Base-by-base conservation (phyloP, 2,329 filamentous ascomycete species). In the Dothideomycetidae sp. region DNA sequence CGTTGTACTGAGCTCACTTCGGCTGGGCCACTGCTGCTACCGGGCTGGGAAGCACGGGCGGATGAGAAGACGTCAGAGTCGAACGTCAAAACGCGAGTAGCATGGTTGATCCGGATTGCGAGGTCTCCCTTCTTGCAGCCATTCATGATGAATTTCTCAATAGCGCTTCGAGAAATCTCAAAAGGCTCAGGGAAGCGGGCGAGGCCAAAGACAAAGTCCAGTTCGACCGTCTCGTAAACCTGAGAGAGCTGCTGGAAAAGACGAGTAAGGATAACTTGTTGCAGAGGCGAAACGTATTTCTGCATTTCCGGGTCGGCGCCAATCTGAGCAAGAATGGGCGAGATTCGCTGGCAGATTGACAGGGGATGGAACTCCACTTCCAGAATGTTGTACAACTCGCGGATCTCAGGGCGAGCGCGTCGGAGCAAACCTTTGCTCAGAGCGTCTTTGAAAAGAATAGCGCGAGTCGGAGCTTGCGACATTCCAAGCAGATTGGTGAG, bases 71-170 rank as follows among this genome's bases (percentile, higher is more conserved):
- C 85, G 59, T 98, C 90, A 38, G 84, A 92, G 59, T 98, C 90
- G 52, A 98, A 98, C 58, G 85, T 94, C 43, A 98, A 74, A 34
- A 94, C 82, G 43, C 90, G 85, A 37, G 86, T 88, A 44, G 85
- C 85, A 57, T 98, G 90, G 56, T 96, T 83, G 62, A 96, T 84
- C 44, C 90, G 85, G 51, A 98, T 92, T 37, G 90, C 81, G 31
- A 98, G 72, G 52, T 98, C 90, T 40, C 90, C 90, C 74, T 98
- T 98, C 76, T 98, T 98, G 73, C 93, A 96, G 46, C 90, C 90
- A 62, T 98, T 98, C 90, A 98, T 98, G 70, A 98, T 96, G 70
- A 98, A 98, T 67, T 96, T 98, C 70, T 98, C 90, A 48, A 98
- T 92, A 44, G 83, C 93, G 48, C 79, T 76, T 37, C 81, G 78